A percentile compares a stretch with the other conserved stretches of the same genome.
phyloP scores from a whole-genome alignment of 176 grass and related monocot genomes.

The Oryza punctata region DNA sequence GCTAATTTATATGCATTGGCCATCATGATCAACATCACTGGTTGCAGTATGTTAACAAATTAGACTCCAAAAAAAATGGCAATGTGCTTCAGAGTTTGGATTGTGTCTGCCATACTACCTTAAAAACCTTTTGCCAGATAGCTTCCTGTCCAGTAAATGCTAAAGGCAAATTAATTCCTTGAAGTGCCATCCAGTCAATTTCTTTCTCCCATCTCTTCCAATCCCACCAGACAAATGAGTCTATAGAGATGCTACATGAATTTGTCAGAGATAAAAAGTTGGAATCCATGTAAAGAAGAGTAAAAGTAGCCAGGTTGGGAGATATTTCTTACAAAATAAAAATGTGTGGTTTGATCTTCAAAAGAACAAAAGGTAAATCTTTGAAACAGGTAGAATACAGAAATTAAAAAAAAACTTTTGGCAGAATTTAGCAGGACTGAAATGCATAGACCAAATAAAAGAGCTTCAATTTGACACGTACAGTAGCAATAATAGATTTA shows the following conservation, averaged over 20 bases:
- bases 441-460: slow-evolving; percentile 8
- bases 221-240: slow-evolving; percentile 92
- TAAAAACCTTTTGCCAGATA: slow-evolving; percentile 93
- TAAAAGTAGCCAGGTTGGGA: neutral
- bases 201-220: slow-evolving; percentile 99
- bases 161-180: slow-evolving; percentile 97
- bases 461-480: neutral
- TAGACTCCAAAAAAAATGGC: slow-evolving; percentile 13
- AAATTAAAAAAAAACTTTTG: neutral
- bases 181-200: slow-evolving; percentile 99
- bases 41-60: slow-evolving; percentile 12
- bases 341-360: neutral
- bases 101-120: slow-evolving; percentile 50
- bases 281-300: slow-evolving; percentile 34
- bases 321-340: slow-evolving; percentile 8
- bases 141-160: slow-evolving; percentile 93
- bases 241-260: slow-evolving; percentile 57
- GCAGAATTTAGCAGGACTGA: neutral
- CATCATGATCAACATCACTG: slow-evolving; percentile 12
- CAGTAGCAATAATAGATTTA: neutral
- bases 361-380: neutral
- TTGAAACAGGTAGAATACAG: neutral
- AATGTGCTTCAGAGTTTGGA: slow-evolving; percentile 12
- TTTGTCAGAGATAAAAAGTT: slow-evolving; percentile 36
- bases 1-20: neutral